These are phyloP conservation scores for Fusarium buxicola DNA, from an alignment of 2,329 filamentous ascomycete genomes.

Conservation along the genomic window DNA sequence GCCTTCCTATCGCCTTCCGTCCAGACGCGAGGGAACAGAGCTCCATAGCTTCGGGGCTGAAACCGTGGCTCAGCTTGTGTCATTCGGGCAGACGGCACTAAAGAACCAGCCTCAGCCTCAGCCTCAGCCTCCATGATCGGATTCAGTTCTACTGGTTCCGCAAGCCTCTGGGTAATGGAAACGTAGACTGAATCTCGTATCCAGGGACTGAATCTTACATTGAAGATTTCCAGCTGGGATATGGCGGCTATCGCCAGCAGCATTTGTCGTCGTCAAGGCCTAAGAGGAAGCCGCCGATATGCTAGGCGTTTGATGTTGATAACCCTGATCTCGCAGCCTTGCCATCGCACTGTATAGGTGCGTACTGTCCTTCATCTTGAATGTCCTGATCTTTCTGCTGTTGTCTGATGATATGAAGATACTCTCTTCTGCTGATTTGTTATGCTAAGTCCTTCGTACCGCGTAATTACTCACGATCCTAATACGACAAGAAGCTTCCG, in stretches of 20 bases:
- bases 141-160: constrained; percentile 3
- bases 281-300: constrained; percentile 22
- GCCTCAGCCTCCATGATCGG: constrained; percentile 7
- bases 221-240: constrained; percentile 30
- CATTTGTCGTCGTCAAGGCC: constrained; percentile 15
- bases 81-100: constrained; percentile 38
- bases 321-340: constrained; percentile 18
- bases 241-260: constrained; percentile 26
- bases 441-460: not conserved
- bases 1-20: constrained; percentile 20
- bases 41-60: constrained; percentile 42
- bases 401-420: constrained; percentile 1
- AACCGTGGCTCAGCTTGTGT: constrained; percentile 43
- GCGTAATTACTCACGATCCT: constrained; percentile 20
- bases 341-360: constrained; percentile 4
- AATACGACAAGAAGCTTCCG: constrained; percentile 19
- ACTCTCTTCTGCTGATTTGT: not conserved
- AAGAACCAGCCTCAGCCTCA: constrained; percentile 16
- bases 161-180: not conserved
- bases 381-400: not conserved
- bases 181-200: not conserved
- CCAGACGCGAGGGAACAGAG: constrained; percentile 27
- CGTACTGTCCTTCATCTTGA: constrained; percentile 1
- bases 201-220: constrained; percentile 23
- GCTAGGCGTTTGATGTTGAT: constrained; percentile 42